These are phyloP conservation scores for Gloeophyllum trabeum DNA, from an alignment of 768 basidiomycete genomes.

Conservation along the genomic window DNA sequence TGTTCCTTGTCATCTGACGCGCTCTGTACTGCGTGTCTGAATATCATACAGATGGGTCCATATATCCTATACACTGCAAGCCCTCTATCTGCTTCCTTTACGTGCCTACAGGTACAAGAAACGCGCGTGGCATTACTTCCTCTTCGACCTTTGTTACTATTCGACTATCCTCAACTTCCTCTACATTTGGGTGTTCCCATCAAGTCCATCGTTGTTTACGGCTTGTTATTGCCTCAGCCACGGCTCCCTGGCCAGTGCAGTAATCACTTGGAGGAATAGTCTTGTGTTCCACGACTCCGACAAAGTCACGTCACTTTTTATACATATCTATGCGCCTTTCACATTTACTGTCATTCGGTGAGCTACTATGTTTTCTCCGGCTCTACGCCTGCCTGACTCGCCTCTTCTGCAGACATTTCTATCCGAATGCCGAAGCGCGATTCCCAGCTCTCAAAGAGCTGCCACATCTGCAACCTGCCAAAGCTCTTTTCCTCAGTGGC, in stretches of 20 bases:
- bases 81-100: conserved; percentile 68
- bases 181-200: conserved; percentile 86
- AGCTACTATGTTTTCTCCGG: conserved; percentile 14
- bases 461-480: conserved; percentile 57
- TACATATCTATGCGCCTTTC: conserved; percentile 90
- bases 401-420: conserved; percentile 61
- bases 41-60: conserved; percentile 66
- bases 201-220: conserved; percentile 67
- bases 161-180: conserved; percentile 85
- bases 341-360: conserved; percentile 87
- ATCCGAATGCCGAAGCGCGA: conserved; percentile 63
- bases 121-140: conserved; percentile 89
- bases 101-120: conserved; percentile 86
- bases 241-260: conserved; percentile 85
- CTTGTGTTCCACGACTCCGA: conserved; percentile 97
- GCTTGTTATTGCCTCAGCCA: conserved; percentile 91
- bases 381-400: neutral
- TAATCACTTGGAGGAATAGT: conserved; percentile 97
- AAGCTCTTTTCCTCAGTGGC: conserved; percentile 68
- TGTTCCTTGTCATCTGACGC: conserved; percentile 11
- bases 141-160: conserved; percentile 90
- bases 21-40: conserved; percentile 6
- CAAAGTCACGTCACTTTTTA: conserved; percentile 91
- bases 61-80: conserved; percentile 72
- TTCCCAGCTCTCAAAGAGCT: conserved; percentile 79